Base-by-base conservation (phyloP, 2,329 filamentous ascomycete species). In the Coleophoma crateriformis region DNA sequence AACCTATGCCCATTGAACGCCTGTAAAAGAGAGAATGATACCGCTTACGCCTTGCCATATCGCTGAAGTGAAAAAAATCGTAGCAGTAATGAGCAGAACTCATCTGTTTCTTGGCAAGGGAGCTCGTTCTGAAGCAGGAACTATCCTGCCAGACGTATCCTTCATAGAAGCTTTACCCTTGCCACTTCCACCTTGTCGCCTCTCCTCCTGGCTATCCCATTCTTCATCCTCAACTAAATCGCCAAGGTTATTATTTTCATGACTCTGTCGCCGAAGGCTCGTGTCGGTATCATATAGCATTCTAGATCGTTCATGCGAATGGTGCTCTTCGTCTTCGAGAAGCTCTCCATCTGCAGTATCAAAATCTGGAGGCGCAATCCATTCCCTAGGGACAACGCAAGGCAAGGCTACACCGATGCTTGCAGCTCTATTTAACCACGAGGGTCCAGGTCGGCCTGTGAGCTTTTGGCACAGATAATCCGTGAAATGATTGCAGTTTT, bases 401-500 rank as follows among this genome's bases (percentile, higher is more conserved):
- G 89, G 89, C 34, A 95, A 68, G 12, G 86, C 86, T 46, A 91
- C 78, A 37, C 89, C 89, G 54, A 95, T 88, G 58, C 80, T 85
- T n/a, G 89, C 89, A 1, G 89, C 89, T 49, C 89, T 80, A 62
- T 95, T 95, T 48, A 95, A 71, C 86, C 88, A 95, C 15, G 68
- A 69, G 0, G 89, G 89, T 0, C 86, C 87, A 1, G 82, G 72
- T 42, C 80, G 77, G 6, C 84, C 81, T 2, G 87, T 92, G 48
- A 95, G 75, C 57, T 79, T 80, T 64, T 85, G 75, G 67, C 87
- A 90, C 15, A 95, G 76, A 60, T 86, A 82, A 17, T 82, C 82
- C 2, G 88, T 92, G 65, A 95, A 95, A 66, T 95, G 89, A 66
- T 95, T 95, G 76, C 89, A 95, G 67, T 95, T 95, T 59, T 83